phyloP scores from a whole-genome alignment of 2,329 filamentous ascomycete species.

The Colletotrichum sp. region DNA sequence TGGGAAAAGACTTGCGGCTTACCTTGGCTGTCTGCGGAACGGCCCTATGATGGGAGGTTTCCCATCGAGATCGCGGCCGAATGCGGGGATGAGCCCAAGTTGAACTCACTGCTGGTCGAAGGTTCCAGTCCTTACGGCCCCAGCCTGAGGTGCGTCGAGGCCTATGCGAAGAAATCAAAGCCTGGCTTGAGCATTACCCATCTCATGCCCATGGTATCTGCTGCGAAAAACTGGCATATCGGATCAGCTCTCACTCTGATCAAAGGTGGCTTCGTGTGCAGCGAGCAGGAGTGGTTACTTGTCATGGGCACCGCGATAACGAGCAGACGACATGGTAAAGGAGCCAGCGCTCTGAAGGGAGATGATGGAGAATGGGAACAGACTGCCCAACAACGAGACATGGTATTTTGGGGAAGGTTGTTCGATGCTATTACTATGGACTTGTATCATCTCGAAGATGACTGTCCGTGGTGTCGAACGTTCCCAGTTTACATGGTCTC shows the following conservation, averaged over 20 bases:
- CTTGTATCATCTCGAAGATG: background rate
- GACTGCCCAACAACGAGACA: background rate
- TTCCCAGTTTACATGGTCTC: background rate
- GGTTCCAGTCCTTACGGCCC: background rate
- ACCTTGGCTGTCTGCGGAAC: background rate
- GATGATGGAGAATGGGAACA: background rate
- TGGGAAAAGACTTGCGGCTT: background rate
- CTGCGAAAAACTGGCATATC: background rate
- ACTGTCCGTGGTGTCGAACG: background rate
- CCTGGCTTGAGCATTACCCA: background rate
- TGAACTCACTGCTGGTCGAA: fast-evolving
- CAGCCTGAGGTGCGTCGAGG: background rate
- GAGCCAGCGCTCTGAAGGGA: background rate
- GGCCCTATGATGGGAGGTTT: background rate
- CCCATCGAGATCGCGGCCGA: background rate
- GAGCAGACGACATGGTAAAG: background rate
- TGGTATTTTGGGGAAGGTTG: background rate
- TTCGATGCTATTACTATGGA: background rate
- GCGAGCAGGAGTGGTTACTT: background rate
- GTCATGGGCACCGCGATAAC: background rate
- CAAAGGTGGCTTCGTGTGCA: background rate
- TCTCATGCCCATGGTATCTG: background rate
- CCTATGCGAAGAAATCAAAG: background rate
- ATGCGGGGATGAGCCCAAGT: background rate
- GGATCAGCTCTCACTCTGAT: background rate